Base-by-base conservation (phyloP, 2,329 filamentous ascomycete genomes). In the Harringtonia aguacate region DNA sequence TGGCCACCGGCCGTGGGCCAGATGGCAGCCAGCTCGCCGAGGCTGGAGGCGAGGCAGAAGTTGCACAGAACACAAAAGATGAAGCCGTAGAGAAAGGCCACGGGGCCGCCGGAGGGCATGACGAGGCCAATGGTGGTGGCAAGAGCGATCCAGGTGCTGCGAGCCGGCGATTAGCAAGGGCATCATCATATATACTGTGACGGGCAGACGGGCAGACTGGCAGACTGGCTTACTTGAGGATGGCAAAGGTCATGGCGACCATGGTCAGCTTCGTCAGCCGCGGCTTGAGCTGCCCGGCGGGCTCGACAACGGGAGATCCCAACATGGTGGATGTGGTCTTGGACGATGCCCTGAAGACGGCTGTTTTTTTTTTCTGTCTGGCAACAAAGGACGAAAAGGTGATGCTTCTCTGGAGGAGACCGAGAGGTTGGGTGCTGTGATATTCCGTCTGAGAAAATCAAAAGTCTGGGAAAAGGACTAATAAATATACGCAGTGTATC, bases 11-110 rank as follows among this genome's bases (percentile, higher is more conserved):
- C 74, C 0, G 74, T 78, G 4, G 75, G 75, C 73, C 78, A 77
- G 49, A 66, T 69, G 49, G 71, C 76, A 53, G 66, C 68, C 36
- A 77, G 61, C 56, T 78, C 74, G 38, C 72, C 74, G 34, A 77
- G 60, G 4, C 72, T 76, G 3, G 74, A 66, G 27, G 83, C 82
- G 28, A 87, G 79, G 58, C 80, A 84, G 52, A 84, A 61, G 53
- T 84, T 81, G 59, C 86, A 82, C 46, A 73, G 50, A n/a, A 78
- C 83, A 30, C 86, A 79, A 35, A 66, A 64, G 28, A 84, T 62
- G 79, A 81, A 85, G 35, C 80, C 82, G 81, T 81, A 85, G 57
- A 86, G 79, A 55, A 86, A 77, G 56, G 77, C 75, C 47, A 77
- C 74, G 8, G 81, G 77, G 2, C 81, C 81, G 47, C 81, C 81